A percentile compares a stretch with the other conserved stretches of the same genome.
Conservation (phyloP, 192 early-diverging fungal species). For the Lobosporangium transversale region DNA sequence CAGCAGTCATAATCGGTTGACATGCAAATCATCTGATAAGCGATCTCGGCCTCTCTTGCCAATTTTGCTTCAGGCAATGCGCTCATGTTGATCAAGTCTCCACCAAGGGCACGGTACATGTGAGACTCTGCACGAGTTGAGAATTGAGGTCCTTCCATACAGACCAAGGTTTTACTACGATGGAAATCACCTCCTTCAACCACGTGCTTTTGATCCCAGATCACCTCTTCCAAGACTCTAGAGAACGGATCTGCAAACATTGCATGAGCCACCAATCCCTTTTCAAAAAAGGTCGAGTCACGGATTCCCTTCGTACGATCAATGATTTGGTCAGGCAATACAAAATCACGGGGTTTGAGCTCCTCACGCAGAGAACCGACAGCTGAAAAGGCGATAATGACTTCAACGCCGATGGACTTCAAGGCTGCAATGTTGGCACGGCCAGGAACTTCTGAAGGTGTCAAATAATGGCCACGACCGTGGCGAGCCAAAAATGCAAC, state of each 20-base stretch:
- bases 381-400: conserved; percentile 95
- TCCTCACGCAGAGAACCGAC: conserved; percentile 96
- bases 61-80: conserved; percentile 96
- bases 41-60: conserved; percentile 97
- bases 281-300: conserved; percentile 92
- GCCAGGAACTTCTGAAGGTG: conserved; percentile 90
- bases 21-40: conserved; percentile 99
- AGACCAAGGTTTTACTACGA: conserved; percentile 85
- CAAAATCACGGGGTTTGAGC: conserved; percentile 94
- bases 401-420: conserved; percentile 92
- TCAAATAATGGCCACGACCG: conserved; percentile 87
- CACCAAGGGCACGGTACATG: conserved; percentile 94
- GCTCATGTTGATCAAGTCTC: conserved; percentile 98
- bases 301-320: conserved; percentile 98
- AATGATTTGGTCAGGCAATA: conserved; percentile 93
- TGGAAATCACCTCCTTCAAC: conserved; percentile 74
- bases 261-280: conserved; percentile 90
- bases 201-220: conserved; percentile 63
- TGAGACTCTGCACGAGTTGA: conserved; percentile 97
- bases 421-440: conserved; percentile 98
- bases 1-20: conserved; percentile 98
- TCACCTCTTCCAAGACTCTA: conserved; percentile 73
- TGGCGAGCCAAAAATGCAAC: conserved; percentile 98
- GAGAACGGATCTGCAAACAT: conserved; percentile 96
- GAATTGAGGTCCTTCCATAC: conserved; percentile 99